Conservation (phyloP, 345 rosid genomes). For the Salix purpurea region DNA sequence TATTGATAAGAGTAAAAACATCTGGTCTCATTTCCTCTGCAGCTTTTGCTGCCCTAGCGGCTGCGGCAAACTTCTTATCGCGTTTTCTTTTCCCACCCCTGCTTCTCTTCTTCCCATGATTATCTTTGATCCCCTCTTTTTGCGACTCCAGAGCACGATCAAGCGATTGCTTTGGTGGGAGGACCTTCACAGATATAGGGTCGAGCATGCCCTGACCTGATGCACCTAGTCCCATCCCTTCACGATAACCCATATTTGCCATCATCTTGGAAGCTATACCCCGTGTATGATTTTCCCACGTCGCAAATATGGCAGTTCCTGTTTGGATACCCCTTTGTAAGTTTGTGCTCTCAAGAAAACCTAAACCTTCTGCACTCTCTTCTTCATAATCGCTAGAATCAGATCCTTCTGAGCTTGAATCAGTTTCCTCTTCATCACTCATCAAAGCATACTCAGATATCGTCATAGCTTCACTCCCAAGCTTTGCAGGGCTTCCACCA, state of each 20-base stretch:
- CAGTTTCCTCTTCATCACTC: slow-evolving; percentile 60
- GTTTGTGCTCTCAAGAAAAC: slow-evolving; percentile 52
- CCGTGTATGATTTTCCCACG: slow-evolving; percentile 95
- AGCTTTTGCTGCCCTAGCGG: slow-evolving; percentile 54
- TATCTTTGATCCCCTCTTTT: slow-evolving; percentile 41
- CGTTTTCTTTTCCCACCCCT: slow-evolving; percentile 94
- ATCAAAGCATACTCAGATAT: slow-evolving; percentile 56
- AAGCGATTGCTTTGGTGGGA: slow-evolving; percentile 75
- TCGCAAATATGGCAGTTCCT: slow-evolving; percentile 74
- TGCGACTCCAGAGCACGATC: slow-evolving; percentile 64
- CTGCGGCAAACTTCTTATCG: slow-evolving; percentile 73
- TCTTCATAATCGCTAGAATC: slow-evolving; percentile 62
- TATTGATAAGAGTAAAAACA: slow-evolving; percentile 73
- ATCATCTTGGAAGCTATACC: slow-evolving; percentile 96
- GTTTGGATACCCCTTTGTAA: slow-evolving; percentile 64
- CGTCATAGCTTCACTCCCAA: slow-evolving; percentile 53
- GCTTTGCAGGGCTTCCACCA: slow-evolving; percentile 59
- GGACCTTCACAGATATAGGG: slow-evolving; percentile 78
- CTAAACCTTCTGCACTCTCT: slow-evolving; percentile 57
- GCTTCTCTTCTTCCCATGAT: slow-evolving; percentile 54
- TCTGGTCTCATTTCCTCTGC: slow-evolving; percentile 63
- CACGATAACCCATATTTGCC: slow-evolving; percentile 92
- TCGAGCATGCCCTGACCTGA: slow-evolving; percentile 83
- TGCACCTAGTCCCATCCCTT: slow-evolving; percentile 89
- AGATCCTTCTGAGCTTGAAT: slow-evolving; percentile 47